Conservation (phyloP, 2,329 filamentous ascomycete genomes). For the Blumeria hordei region DNA sequence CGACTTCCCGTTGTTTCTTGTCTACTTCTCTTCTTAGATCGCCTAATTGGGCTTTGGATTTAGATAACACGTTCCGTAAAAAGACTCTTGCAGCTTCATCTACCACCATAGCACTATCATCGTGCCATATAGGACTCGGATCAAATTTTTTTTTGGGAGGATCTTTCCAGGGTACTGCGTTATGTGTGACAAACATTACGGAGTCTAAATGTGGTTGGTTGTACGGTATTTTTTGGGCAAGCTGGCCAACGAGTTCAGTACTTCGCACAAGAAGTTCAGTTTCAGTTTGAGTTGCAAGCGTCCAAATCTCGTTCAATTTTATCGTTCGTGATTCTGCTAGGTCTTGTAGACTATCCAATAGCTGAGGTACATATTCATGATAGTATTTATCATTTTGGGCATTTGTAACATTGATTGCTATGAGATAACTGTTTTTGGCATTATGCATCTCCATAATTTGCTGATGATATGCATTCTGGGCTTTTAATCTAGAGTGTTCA, state of each 20-base stretch:
- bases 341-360: constrained; percentile 83
- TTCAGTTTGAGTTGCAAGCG: constrained; percentile 55
- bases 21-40: constrained; percentile 67
- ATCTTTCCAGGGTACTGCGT: constrained; percentile 60
- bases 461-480: constrained; percentile 75
- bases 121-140: constrained; percentile 89
- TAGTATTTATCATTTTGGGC: constrained; percentile 96
- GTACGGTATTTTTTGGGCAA: constrained; percentile 59
- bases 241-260: constrained; percentile 43
- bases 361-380: constrained; percentile 82
- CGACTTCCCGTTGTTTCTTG: constrained; percentile 65
- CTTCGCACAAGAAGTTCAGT: constrained; percentile 53
- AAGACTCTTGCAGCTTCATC: constrained; percentile 79
- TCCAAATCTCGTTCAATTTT: constrained; percentile 73
- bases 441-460: constrained; percentile 93
- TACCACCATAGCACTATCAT: constrained; percentile 64
- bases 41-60: constrained; percentile 64
- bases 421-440: constrained; percentile 92
- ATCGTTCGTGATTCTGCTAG: constrained; percentile 70
- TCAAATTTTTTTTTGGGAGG: constrained; percentile 72
- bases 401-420: constrained; percentile 88
- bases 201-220: constrained; percentile 81
- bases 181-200: constrained; percentile 95
- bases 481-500: constrained; percentile 65
- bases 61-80: constrained; percentile 71